phyloP scores from a whole-genome alignment of 768 basidiomycete species.

The Chalciporus piperatus region DNA sequence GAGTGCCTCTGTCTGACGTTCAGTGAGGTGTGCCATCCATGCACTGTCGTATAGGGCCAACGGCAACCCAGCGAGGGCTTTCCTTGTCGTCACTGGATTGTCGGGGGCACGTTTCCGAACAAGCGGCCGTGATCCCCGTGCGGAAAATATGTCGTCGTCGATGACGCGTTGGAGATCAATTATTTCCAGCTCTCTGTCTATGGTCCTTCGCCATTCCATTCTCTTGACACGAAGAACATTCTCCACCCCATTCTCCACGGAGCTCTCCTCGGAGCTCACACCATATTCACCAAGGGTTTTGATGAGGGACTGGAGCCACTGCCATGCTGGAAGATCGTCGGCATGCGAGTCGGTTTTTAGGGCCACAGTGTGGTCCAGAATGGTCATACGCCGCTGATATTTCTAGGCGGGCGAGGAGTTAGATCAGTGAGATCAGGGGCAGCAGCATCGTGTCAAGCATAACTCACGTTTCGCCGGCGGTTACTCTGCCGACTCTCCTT shows the following conservation, averaged over 20 bases:
- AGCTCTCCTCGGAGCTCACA: slow-evolving; percentile 13
- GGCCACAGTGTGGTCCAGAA: not conserved
- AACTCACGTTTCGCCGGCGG: slow-evolving; percentile 2
- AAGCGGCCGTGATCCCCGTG: not conserved
- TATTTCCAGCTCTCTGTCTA: slow-evolving; percentile 5
- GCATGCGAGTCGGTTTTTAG: not conserved
- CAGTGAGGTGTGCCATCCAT: slow-evolving; percentile 1
- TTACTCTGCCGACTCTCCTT: slow-evolving; percentile 3
- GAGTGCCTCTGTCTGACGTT: not conserved
- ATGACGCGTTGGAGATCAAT: not conserved
- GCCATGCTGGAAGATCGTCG: not conserved
- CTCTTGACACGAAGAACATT: slow-evolving; percentile 4
- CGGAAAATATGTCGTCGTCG: slow-evolving; percentile 3
- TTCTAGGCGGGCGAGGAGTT: not conserved
- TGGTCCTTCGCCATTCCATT: slow-evolving; percentile 3
- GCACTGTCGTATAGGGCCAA: slow-evolving; percentile 1
- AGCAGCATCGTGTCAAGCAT: not conserved
- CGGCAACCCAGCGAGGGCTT: not conserved
- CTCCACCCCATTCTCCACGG: slow-evolving; percentile 5
- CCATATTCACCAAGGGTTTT: slow-evolving; percentile 7
- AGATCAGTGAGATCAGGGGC: not conserved
- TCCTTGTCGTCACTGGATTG: slow-evolving; percentile 1
- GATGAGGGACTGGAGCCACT: slow-evolving; percentile 5
- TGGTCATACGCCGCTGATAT: not conserved
- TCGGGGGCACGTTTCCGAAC: not conserved